Evolutionary conservation across 352 stramenopile species (phyloP), one percentile per base, ranked within the genome.

Genomic region (Globisporangium orthogonon): DNA sequence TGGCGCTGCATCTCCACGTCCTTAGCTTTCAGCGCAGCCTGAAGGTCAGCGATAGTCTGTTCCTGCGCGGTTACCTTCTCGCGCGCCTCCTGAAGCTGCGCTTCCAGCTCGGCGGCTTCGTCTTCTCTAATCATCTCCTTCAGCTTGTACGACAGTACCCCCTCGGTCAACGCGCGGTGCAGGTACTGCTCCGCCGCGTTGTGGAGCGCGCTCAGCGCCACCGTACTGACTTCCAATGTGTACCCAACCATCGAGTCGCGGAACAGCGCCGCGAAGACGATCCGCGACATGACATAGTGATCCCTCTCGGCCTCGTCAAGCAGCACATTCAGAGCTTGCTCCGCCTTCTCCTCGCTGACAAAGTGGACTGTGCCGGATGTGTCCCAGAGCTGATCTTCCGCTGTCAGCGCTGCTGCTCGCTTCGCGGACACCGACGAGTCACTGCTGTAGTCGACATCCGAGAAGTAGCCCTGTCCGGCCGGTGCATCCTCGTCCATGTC

Each of bases 151-250:
- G 71, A 74, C 41, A 94, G 64, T 35, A 70, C 74, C 14, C 85
- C 77, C 61, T 83, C 64, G 23, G 67, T 78, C 17, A 94, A 65
- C 13, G 68, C 74, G 23, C 66, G 67, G 41, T 88, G 66, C 31
- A 94, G 54, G 53, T 81, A 84, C 54, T 91, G 81, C 67, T 94
- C 85, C 2, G 70, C 68, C 6, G 74, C 71, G 39, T 89, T 94
- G 62, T 94, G 85, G 9, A 94, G 60, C 5, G 79, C 83, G 46
- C 81, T 92, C 7, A 93, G 62, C 3, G 81, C 85, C 7, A 89
- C 80, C 0, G 77, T 70, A 48, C 67, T 87, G 60, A 93, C 86
- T 9, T 71, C 62, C 10, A 86, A n/a, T 30, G 60, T 61, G 31
- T 74, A 61, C 14, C 56, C n/a, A 4, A 48, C 56, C 15, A 87